Evolutionary conservation across 805 yeast species (phyloP).

Genomic region (Barnettozyma californica): DNA sequence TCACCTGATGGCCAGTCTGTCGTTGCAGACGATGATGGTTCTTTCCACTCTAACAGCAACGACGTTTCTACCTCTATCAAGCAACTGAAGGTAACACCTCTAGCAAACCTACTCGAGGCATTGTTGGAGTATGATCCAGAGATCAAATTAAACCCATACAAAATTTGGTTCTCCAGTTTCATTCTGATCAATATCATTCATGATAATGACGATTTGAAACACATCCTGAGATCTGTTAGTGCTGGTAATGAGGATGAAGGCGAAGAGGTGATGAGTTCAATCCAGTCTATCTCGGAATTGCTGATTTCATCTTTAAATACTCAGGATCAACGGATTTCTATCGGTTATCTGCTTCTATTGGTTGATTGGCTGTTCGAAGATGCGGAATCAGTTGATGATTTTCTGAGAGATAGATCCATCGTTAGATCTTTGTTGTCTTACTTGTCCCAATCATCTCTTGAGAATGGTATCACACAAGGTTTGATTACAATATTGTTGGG

Average conservation of each 20-base stretch:
- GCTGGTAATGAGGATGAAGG: conserved; percentile 56
- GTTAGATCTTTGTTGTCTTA: conserved; percentile 64
- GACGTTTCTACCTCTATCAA: background rate
- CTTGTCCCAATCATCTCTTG: conserved; percentile 44
- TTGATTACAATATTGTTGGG: conserved; percentile 70
- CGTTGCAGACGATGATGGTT: background rate
- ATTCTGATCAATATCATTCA: conserved; percentile 59
- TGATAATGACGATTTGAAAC: conserved; percentile 45
- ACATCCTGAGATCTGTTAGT: conserved; percentile 41
- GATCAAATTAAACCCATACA: conserved; percentile 74
- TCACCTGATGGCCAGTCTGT: background rate
- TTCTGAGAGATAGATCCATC: conserved; percentile 62
- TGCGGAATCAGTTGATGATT: conserved; percentile 65
- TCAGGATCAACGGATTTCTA: conserved; percentile 67
- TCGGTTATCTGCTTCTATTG: conserved; percentile 73
- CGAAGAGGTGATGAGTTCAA: conserved; percentile 63
- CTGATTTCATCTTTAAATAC: conserved; percentile 57
- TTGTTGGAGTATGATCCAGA: conserved; percentile 75
- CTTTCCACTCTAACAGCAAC: background rate
- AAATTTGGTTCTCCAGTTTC: conserved; percentile 75
- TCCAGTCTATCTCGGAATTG: conserved; percentile 76
- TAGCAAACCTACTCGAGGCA: conserved; percentile 62
- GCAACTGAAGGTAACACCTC: conserved; percentile 26
- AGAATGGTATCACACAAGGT: conserved; percentile 62
- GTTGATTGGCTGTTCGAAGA: conserved; percentile 78